Conservation (phyloP, 176 grass and related monocot genomes). For the Phoenix roebelenii region DNA sequence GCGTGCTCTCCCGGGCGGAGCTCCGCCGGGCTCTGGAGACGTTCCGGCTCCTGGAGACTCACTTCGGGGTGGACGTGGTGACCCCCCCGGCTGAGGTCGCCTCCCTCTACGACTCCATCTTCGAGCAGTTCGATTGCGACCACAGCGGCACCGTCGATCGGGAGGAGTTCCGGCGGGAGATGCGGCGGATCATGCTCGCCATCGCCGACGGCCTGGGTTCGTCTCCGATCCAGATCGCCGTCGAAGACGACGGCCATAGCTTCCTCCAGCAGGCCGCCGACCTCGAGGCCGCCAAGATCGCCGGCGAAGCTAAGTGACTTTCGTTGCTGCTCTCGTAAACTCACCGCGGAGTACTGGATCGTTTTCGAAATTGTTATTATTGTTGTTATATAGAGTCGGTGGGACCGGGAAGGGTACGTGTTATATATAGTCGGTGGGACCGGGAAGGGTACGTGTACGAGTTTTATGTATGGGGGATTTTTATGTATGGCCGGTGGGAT, state of each 20-base stretch:
- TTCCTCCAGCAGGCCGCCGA: conserved; percentile 76
- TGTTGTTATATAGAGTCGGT: too few species aligned
- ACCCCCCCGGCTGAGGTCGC: conserved; percentile 50
- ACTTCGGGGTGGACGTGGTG: conserved; percentile 44
- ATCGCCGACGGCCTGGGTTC: conserved; percentile 84
- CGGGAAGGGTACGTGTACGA: too few species aligned
- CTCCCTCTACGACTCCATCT: conserved; percentile 77
- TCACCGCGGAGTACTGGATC: too few species aligned
- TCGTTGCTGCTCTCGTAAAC: too few species aligned
- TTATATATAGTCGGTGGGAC: too few species aligned
- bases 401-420: too few species aligned
- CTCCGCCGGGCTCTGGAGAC: conserved; percentile 88
- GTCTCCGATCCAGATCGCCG: conserved; percentile 66
- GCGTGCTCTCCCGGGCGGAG: conserved; percentile 79
- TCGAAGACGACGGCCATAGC: conserved; percentile 53
- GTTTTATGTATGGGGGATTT: too few species aligned
- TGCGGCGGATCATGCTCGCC: conserved; percentile 86
- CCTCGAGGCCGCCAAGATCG: conserved; percentile 62
- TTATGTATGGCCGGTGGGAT: too few species aligned
- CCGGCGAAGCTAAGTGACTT: background rate
- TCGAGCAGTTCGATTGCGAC: conserved; percentile 91
- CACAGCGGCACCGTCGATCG: conserved; percentile 68
- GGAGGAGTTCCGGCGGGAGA: conserved; percentile 65
- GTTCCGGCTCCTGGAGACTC: conserved; percentile 75
- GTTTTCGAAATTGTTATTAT: too few species aligned